Percentiles rank a stretch among this genome's conserved stretches.
Evolutionary conservation across 352 stramenopile species (phyloP).

Genomic region (Phytophthora constricta): DNA sequence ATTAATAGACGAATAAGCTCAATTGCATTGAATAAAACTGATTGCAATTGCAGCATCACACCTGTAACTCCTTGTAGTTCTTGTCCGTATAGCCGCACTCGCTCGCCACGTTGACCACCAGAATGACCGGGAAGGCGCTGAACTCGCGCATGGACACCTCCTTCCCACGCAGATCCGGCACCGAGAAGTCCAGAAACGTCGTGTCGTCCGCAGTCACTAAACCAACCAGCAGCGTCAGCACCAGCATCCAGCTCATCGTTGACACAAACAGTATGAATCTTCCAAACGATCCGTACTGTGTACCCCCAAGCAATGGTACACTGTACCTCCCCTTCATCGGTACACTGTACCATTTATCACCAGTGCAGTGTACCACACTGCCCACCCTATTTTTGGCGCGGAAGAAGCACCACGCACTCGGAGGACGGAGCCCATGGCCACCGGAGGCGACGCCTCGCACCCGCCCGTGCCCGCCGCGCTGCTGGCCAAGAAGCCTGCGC

Average conservation of each 20-base stretch:
- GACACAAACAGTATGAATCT: too few species aligned
- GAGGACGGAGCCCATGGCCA: too few species aligned
- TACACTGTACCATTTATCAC: too few species aligned
- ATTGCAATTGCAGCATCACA: conserved; percentile 2
- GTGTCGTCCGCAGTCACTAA: conserved; percentile 5
- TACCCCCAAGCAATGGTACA: too few species aligned
- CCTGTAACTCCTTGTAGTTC: conserved; percentile 84
- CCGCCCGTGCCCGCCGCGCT: conserved; percentile 2
- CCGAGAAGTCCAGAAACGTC: conserved; percentile 69
- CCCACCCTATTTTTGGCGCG: conserved; percentile 13
- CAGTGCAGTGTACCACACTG: background rate
- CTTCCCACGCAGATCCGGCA: conserved; percentile 54
- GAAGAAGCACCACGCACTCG: conserved; percentile 1
- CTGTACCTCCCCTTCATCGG: too few species aligned
- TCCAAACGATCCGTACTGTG: too few species aligned
- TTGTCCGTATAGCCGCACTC: conserved; percentile 81
- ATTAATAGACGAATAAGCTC: background rate
- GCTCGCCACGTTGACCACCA: conserved; percentile 87
- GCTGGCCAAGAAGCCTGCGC: conserved; percentile 21
- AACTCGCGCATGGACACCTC: conserved; percentile 59
- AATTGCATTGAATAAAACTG: background rate
- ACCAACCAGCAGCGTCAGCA: conserved; percentile 21
- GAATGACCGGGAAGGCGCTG: conserved; percentile 62
- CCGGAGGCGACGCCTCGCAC: too few species aligned
- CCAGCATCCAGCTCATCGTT: conserved; percentile 16